Percentiles rank a stretch among this genome's conserved stretches.
Evolutionary conservation across 83 land plant genomes (phyloP).

Genomic region (Thuja plicata): DNA sequence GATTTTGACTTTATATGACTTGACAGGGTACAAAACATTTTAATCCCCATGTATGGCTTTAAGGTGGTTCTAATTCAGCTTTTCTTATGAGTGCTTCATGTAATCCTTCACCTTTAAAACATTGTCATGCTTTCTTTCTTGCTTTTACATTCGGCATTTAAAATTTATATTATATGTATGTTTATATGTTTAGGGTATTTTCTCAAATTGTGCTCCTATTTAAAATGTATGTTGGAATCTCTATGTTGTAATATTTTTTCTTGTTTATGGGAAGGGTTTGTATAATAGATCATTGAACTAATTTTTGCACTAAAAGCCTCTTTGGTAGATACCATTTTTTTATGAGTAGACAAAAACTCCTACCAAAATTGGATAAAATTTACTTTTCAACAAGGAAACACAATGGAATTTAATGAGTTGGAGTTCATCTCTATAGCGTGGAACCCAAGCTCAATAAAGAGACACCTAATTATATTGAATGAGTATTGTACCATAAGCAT

Average conservation of each 20-base stretch:
- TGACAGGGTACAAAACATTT: conserved; percentile 7
- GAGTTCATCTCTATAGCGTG: too few relatives aligned
- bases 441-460: too few relatives aligned
- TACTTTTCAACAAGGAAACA: not conserved
- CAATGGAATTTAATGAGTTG: not conserved
- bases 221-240: too few relatives aligned
- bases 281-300: not conserved
- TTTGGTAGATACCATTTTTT: not conserved
- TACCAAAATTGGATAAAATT: not conserved
- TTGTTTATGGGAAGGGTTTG: not conserved
- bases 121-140: not conserved
- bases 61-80: not conserved
- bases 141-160: not conserved
- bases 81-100: not conserved
- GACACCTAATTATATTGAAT: too few relatives aligned
- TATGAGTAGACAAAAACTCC: not conserved
- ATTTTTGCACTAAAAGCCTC: not conserved
- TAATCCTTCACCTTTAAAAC: not conserved
- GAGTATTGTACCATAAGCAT: too few relatives aligned
- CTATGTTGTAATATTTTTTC: not conserved
- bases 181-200: not conserved
- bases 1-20: not conserved
- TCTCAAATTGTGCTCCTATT: not conserved
- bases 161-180: not conserved
- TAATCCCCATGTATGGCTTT: not conserved